These are phyloP conservation scores for Chlamydomonas schloesseri DNA, from an alignment of 139 green algal species.

Conservation along the genomic window DNA sequence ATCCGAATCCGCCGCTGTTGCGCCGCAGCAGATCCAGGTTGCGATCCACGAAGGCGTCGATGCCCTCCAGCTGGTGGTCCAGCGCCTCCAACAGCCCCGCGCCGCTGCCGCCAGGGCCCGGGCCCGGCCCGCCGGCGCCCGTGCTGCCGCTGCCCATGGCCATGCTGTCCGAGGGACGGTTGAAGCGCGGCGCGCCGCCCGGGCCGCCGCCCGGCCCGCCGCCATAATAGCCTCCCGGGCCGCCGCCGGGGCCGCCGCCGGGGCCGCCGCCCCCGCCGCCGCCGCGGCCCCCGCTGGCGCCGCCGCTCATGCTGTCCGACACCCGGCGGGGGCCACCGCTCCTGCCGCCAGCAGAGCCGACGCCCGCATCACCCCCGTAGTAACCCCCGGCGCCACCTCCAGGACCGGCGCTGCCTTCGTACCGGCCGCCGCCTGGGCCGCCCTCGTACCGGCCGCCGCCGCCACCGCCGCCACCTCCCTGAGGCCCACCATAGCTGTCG, in stretches of 20 bases:
- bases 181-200: not conserved
- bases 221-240: not conserved
- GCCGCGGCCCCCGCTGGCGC: not conserved
- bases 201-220: not conserved
- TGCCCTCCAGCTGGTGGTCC: not conserved
- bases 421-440: too few relatives aligned
- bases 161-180: too few relatives aligned
- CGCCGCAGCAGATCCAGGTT: conserved; percentile 22
- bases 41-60: not conserved
- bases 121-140: not conserved
- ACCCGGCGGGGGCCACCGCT: not conserved
- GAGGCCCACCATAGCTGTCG: too few relatives aligned
- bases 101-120: not conserved
- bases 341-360: too few relatives aligned
- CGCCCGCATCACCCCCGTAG: too few relatives aligned
- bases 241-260: not conserved
- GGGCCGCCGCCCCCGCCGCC: not conserved
- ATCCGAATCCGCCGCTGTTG: conserved; percentile 21
- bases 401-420: too few relatives aligned
- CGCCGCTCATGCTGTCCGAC: not conserved
- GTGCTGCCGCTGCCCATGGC: not conserved
- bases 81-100: not conserved
- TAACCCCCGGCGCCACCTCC: too few relatives aligned
- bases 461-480: too few relatives aligned
- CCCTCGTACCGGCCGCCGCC: not conserved